Evolutionary conservation across 306 rosid species (phyloP).

Genomic region (Lathyrus tuberosus): DNA sequence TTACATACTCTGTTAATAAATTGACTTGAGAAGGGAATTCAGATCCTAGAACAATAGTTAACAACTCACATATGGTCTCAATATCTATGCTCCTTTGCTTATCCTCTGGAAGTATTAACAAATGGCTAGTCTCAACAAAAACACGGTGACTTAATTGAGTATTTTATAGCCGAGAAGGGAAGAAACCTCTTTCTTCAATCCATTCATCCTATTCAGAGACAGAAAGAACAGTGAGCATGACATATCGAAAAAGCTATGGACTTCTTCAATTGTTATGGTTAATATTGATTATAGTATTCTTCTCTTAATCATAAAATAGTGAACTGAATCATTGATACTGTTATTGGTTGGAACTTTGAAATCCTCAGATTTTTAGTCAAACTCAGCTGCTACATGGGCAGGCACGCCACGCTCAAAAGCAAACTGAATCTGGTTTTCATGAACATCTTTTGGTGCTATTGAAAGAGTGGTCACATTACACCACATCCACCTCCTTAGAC

Average conservation of each 20-base stretch:
- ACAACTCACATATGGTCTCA: no score
- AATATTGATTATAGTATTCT: no score
- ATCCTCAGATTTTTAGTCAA: no score
- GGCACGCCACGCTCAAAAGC: conserved; percentile 98
- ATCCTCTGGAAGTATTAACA: conserved; percentile 55
- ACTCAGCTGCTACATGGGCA: conserved; percentile 75
- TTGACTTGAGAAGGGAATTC: no score
- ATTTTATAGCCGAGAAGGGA: background rate
- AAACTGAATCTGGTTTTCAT: conserved; percentile 88
- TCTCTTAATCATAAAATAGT: no score
- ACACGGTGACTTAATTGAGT: conserved; percentile 7
- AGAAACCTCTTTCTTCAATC: conserved; percentile 63
- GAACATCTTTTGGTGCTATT: conserved; percentile 82
- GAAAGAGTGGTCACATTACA: conserved; percentile 73
- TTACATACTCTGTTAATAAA: no score
- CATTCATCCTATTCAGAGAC: conserved; percentile 60
- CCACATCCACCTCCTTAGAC: conserved; percentile 40
- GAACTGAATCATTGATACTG: no score
- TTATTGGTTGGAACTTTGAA: no score
- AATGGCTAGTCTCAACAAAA: conserved; percentile 32
- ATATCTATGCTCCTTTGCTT: conserved; percentile 67
- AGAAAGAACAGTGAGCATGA: conserved; percentile 20
- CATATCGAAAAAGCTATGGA: conserved; percentile 26
- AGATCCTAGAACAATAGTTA: no score
- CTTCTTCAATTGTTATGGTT: no score